Conservation (phyloP, 345 rosid species). For the Isatis tinctoria region DNA sequence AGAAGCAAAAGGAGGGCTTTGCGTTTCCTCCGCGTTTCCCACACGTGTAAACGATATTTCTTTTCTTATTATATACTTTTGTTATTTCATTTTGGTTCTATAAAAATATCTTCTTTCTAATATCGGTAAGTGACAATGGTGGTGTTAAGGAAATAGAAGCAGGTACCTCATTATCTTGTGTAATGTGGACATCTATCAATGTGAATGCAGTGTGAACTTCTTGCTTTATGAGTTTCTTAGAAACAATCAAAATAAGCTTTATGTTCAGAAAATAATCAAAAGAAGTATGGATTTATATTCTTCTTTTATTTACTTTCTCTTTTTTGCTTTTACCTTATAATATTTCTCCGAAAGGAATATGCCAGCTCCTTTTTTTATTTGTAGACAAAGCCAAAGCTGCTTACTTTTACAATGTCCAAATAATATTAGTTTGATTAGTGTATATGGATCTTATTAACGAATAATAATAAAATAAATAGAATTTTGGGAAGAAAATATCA, state of each 20-base stretch:
- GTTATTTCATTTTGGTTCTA: background rate
- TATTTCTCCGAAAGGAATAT: background rate
- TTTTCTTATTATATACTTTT: background rate
- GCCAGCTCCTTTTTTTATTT: background rate
- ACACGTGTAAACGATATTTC: conserved; percentile 8
- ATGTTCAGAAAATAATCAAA: background rate
- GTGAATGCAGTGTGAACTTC: background rate
- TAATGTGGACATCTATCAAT: background rate
- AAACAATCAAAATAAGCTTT: background rate
- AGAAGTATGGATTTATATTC: conserved; percentile 6
- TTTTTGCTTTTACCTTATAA: background rate
- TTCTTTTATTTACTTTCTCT: background rate
- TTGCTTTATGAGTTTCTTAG: background rate
- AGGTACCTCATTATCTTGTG: background rate
- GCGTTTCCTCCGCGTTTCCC: conserved; percentile 26
- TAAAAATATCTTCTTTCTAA: background rate
- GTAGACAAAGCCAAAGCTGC: background rate
- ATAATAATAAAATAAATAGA: background rate
- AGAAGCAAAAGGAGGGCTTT: conserved; percentile 10
- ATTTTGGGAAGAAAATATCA: background rate
- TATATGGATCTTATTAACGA: background rate
- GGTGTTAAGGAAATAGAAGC: background rate
- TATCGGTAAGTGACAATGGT: background rate
- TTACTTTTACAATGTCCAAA: background rate
- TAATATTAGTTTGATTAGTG: background rate